Conservation (phyloP, 257 asterid species). For the Handroanthus guayacan region DNA sequence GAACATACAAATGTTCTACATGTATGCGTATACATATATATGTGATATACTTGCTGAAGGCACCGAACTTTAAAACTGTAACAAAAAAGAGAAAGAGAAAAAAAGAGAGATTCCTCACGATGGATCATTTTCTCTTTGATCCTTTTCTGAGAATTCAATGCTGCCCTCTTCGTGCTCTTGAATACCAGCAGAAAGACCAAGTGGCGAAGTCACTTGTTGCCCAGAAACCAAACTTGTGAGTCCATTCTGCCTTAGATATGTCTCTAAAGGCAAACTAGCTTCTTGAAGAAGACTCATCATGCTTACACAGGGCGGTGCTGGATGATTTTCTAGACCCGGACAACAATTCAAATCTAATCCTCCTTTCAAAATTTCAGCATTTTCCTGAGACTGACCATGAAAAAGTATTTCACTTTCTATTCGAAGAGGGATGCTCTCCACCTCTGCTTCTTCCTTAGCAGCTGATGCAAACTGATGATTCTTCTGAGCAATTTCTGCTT, state of each 20-base stretch:
- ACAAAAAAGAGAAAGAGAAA: not conserved
- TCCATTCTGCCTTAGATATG: conserved; percentile 83
- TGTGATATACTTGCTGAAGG: not conserved
- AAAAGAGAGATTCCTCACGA: conserved; percentile 30
- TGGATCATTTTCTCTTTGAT: conserved; percentile 42
- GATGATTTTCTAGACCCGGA: conserved; percentile 55
- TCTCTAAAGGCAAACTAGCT: conserved; percentile 86
- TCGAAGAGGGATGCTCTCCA: conserved; percentile 54
- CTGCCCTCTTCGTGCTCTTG: conserved; percentile 59
- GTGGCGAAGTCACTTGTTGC: conserved; percentile 54
- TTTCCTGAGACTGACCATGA: conserved; percentile 47
- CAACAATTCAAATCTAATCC: conserved; percentile 72
- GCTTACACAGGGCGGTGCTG: conserved; percentile 54
- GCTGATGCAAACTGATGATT: conserved; percentile 56
- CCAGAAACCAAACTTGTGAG: conserved; percentile 76
- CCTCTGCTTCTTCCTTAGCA: conserved; percentile 76
- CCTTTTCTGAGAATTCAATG: conserved; percentile 43
- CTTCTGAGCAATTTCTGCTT: conserved; percentile 79
- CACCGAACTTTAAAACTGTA: conserved; percentile 8
- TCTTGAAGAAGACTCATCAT: conserved; percentile 86
- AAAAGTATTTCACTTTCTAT: conserved; percentile 46
- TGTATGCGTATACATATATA: not conserved
- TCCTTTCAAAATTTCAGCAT: conserved; percentile 52
- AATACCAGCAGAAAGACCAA: conserved; percentile 35
- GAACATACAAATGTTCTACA: conserved; percentile 31